Base-by-base conservation (phyloP, 352 stramenopile species). In the Globisporangium paddicum region DNA sequence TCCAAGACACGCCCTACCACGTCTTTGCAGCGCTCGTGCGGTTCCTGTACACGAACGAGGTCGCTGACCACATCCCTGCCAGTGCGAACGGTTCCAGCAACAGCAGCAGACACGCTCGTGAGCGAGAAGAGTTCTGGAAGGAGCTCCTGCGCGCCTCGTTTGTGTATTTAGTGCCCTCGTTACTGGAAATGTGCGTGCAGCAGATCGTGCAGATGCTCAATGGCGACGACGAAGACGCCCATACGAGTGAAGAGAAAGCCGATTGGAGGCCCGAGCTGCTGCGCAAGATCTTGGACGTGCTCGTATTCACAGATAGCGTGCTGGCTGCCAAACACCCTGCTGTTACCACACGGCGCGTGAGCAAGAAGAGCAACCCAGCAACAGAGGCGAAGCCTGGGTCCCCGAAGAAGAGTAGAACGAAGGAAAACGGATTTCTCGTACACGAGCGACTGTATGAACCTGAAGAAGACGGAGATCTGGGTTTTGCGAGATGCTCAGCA, bases 41-140 rank as follows among this genome's bases (percentile, higher is more conserved):
- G 25, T 95, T 83, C 50, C 55, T 95, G 26, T 95, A 95, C 67
- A 89, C 79, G n/a, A 87, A 87, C 46, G 72, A 93, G 34, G 62
- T 89, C 32, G 49, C 34, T 2, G 26, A 38, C 19, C 16, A 44
- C 38, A 44, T 41, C 35, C 7, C 11, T 13, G n/a, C 10, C 14
- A 7, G 25, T 42, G 52, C 61, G 1, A 45, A 49, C 11, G 37
- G 49, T 14, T 35, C 46, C 14, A 21, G 26, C 1, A 25, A 46
- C 2, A 38, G 37, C 11, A 34, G 35, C 23, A 44, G 19, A 7
- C 38, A 19, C 38, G 9, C 32, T 30, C 55, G 61, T 23, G 45
- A 82, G 30, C 64, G 51, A 30, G 70, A 79, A 35, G 55, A 76
- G 26, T 90, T 90, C 51, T 93, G 80, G 80, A 70, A 73, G 55